Base-by-base conservation (phyloP, 345 rosid species). In the Eucalyptus rudis region DNA sequence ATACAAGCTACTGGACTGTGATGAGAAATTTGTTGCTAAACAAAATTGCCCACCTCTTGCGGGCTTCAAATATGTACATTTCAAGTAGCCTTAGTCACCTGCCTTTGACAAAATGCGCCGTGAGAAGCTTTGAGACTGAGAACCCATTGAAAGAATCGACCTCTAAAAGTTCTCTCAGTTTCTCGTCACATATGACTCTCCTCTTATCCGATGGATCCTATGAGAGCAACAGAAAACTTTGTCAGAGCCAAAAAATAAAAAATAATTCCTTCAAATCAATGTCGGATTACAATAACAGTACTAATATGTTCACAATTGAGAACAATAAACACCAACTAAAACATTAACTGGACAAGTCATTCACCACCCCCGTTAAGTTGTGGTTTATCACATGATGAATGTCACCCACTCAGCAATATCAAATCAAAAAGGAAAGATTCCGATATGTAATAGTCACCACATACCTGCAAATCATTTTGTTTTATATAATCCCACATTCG, bases 381-480 rank as follows among this genome's bases (percentile, higher is more conserved):
- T 10, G 83, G 83, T 36, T 36, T 40, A 36, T 76, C 45, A 76
- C 27, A 76, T 36, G 45, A 76, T 76, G 83, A 36, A 36, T 76
- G 27, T 76, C 27, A 76, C 11, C 27, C 36, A 20, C 45, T 36
- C 2, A 14, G 47, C 45, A 19, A 19, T 86, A 49, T 29, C 22
- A 5, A 25, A 87, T 43, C 27, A 40, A 59, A 59, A 31, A 87
- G 44, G 49, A 52, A 8, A 43, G 68, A 89, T 50, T 87, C 36
- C 51, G 12, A 86, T 9, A 27, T 24, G 50, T 25, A 36, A 58
- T 68, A 86, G 71, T 25, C 52, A 33, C 86, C 90, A 27, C 87
- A 91, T 90, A 94, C 97, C 95, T 94, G 97, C 90, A 95, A 93
- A 91, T 93, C 92, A 87, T 95, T 94, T 91, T 94, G 92, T 91